A percentile compares a stretch with the other conserved stretches of the same genome.
phyloP scores from a whole-genome alignment of 768 basidiomycete genomes.

The Leccinum fibrillosum region DNA sequence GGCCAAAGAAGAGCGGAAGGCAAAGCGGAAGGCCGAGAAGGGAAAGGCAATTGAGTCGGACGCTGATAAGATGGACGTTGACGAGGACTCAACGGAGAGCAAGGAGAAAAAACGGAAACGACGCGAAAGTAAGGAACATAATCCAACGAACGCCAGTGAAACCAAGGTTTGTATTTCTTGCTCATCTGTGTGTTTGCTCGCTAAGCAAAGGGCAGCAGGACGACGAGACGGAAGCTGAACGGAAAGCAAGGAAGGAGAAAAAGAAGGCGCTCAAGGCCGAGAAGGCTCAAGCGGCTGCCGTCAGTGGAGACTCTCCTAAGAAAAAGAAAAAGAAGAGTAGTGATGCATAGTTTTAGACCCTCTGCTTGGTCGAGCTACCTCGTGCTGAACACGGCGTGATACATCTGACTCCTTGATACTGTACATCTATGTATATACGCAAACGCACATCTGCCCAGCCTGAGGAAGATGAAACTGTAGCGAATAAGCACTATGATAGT shows the following conservation, averaged over 20 bases:
- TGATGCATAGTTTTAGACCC: conserved; percentile 22
- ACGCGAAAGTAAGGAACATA: conserved; percentile 55
- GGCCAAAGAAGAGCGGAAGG: conserved; percentile 73
- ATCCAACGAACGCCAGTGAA: conserved; percentile 37
- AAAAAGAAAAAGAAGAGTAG: conserved; percentile 42
- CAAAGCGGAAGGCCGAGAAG: conserved; percentile 57
- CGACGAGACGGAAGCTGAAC: conserved; percentile 80
- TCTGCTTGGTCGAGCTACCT: not conserved
- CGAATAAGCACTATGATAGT: no score
- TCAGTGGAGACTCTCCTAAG: conserved; percentile 41
- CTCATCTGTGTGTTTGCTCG: conserved; percentile 3
- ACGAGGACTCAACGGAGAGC: conserved; percentile 34
- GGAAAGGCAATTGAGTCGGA: conserved; percentile 46
- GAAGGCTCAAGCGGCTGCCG: conserved; percentile 50
- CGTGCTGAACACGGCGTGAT: not conserved
- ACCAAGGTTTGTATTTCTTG: conserved; percentile 37
- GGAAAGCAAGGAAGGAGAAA: conserved; percentile 76
- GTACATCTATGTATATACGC: not conserved
- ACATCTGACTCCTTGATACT: not conserved
- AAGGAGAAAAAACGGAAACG: conserved; percentile 46
- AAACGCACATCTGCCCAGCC: not conserved
- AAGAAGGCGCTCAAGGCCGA: conserved; percentile 78
- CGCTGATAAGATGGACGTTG: conserved; percentile 43
- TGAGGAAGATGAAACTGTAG: no score
- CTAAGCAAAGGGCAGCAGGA: conserved; percentile 28